Conservation (phyloP, 176 grass and related monocot genomes). For the Pontederia crassipes region DNA sequence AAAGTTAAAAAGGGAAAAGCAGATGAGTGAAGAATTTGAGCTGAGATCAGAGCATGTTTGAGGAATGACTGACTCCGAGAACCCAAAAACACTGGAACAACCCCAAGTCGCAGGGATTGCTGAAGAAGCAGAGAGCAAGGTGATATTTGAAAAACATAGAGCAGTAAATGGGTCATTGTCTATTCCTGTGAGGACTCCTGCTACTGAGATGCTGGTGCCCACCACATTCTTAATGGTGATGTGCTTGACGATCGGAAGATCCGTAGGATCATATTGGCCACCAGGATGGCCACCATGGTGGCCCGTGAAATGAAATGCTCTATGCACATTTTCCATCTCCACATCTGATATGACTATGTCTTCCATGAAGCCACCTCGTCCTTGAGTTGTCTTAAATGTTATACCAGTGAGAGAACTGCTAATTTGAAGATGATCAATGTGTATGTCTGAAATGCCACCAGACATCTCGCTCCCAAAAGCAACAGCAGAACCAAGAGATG, state of each 20-base stretch:
- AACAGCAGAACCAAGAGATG: conserved; percentile 56
- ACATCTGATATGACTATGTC: conserved; percentile 48
- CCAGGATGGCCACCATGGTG: conserved; percentile 48
- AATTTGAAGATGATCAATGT: conserved; percentile 31
- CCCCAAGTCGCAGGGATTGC: conserved; percentile 35
- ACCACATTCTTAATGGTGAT: conserved; percentile 68
- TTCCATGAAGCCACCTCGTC: conserved; percentile 60
- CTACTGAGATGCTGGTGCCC: conserved; percentile 46
- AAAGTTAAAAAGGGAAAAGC: conserved; percentile 37
- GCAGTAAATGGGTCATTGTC: conserved; percentile 45
- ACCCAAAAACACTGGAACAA: conserved; percentile 77
- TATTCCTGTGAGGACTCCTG: conserved; percentile 69
- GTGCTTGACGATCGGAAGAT: conserved; percentile 37
- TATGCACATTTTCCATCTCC: conserved; percentile 47
- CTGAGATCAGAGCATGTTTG: conserved; percentile 61
- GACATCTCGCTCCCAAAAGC: conserved; percentile 97
- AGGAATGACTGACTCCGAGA: conserved; percentile 54
- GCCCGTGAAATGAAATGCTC: conserved; percentile 64
- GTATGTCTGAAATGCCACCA: conserved; percentile 68
- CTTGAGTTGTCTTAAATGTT: conserved; percentile 58
- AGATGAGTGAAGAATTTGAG: conserved; percentile 54
- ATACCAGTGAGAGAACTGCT: conserved; percentile 49
- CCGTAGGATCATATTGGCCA: conserved; percentile 40
- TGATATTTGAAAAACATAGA: conserved; percentile 68
- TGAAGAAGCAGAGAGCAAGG: conserved; percentile 21